Base-by-base conservation (phyloP, 208 protist species). In the Tetramitus jugosus region DNA sequence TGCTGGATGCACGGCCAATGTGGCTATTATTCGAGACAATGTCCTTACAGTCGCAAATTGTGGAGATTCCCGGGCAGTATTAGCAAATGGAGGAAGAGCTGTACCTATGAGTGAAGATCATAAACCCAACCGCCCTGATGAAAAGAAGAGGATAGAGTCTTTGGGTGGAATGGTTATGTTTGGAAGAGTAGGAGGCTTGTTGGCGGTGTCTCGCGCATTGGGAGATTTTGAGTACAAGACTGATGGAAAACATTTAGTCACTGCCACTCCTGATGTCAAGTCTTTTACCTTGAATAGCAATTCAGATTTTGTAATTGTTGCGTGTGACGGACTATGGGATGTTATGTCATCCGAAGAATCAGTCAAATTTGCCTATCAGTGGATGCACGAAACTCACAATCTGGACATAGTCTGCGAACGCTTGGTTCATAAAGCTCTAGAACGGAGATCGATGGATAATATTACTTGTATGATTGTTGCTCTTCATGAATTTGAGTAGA, bases 271-370 rank as follows among this genome's bases (percentile, higher is more conserved):
- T 77, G 23, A 7, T 14, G 14, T 62, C 45, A 33, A 31, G 4
- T n/a, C n/a, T 31, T 23, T 62, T 62, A 26, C 10, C 29, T 62
- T 62, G 17, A 23, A 62, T 31, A 6, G n/a, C 29, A 26, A 33
- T 3, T 3, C 94, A 71, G 85, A 91, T 76, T 95, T 96, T 83
- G 86, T 95, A 74, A 83, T 96, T 46, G 80, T 95, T 20, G 93
- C 85, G 0, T 95, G 93, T 74, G 93, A 96, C 80, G 93, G 93
- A 46, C 87, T 96, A 45, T 96, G 92, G 91, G 93, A 96, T 82
- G 92, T 94, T 14, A 80, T 49, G 4, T 17, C 8, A 17, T 4
- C 4, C 14, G 45, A 49, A 49, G 45, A 49, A 17, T 4, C 45
- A 17, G 45, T 49, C 14, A 14, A 49, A 49, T 17, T 49, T 49